Base-by-base conservation (phyloP, 106 monocot genomes). In the Hemerocallis citrina region DNA sequence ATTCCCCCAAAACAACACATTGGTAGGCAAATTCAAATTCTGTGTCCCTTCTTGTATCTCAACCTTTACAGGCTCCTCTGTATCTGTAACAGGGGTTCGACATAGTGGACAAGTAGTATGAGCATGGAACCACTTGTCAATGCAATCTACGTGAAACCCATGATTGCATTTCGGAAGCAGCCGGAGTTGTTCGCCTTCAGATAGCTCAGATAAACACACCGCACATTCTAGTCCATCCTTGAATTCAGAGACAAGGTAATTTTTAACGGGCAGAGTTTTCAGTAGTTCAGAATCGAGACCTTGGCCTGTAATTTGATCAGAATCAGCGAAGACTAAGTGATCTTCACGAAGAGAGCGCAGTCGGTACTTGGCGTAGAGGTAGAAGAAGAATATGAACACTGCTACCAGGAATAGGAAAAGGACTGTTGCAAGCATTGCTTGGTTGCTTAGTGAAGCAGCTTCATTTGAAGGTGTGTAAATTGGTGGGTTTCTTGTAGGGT, bases 21-120 rank as follows among this genome's bases (percentile, higher is more conserved):
- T 59, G 22, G 59, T 59, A 0, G 59, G 59, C 2, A 59, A 59
- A 59, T 24, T 39, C 37, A n/a, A 14, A 23, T 31, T 54, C 49
- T 25, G 23, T 3, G 25, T 13, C 11, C 51, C 12, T 28, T 51
- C n/a, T 5, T 10, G 33, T n/a, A n/a, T 47, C 50, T 10, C 20
- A 17, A 6, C 21, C 17, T 16, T 7, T 5, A 16, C n/a, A 22
- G 3, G 47, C 32, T 9, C 30, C 63, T 5, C 23, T 6, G 37
- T 38, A 27, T 36, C 36, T 4, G 5, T 11, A 11, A 71, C 71
- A 0, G 62, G 52, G 51, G 32, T 29, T 2, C 82, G 59, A 69
- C 82, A 82, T 10, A 82, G 61, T 0, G 82, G 82, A 47, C 82
- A 82, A n/a, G 77, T 77, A 13, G 73, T 66, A 30, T 77, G 60